These are phyloP conservation scores for Artomyces pyxidatus DNA, from an alignment of 768 basidiomycete species.

Conservation along the genomic window DNA sequence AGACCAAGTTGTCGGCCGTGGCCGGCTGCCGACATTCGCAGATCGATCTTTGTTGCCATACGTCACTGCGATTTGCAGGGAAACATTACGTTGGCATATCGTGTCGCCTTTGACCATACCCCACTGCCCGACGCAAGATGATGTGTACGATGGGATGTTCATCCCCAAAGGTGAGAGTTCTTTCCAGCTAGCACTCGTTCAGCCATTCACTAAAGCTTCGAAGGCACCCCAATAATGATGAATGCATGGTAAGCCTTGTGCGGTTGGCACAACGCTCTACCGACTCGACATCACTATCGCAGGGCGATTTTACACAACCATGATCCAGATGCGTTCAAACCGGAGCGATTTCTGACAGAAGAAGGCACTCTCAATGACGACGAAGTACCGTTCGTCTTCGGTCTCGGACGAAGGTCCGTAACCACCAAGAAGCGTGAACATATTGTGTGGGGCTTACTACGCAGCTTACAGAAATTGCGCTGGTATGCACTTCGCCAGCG, in stretches of 20 bases:
- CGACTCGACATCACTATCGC: neutral
- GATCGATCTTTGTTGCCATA: no score
- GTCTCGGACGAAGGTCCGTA: neutral
- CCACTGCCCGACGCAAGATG: neutral
- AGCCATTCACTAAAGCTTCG: neutral
- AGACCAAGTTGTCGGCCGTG: no score
- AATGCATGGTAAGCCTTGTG: neutral
- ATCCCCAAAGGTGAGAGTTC: neutral
- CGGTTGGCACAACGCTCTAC: neutral
- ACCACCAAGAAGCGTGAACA: no score
- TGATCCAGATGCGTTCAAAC: constrained; percentile 5
- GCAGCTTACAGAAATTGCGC: neutral
- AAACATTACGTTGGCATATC: constrained; percentile 1
- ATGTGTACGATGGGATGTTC: neutral
- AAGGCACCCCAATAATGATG: neutral
- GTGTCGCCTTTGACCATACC: neutral
- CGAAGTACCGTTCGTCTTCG: neutral
- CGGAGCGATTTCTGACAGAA: constrained; percentile 4
- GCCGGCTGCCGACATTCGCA: no score
- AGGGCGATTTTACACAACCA: constrained; percentile 10
- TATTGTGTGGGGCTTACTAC: neutral
- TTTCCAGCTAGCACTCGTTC: no score
- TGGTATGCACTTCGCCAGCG: neutral
- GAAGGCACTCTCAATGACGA: neutral
- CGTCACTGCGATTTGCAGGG: no score